Conservation (phyloP, 2,329 filamentous ascomycete genomes). For the Aspergillus novofumigatus region DNA sequence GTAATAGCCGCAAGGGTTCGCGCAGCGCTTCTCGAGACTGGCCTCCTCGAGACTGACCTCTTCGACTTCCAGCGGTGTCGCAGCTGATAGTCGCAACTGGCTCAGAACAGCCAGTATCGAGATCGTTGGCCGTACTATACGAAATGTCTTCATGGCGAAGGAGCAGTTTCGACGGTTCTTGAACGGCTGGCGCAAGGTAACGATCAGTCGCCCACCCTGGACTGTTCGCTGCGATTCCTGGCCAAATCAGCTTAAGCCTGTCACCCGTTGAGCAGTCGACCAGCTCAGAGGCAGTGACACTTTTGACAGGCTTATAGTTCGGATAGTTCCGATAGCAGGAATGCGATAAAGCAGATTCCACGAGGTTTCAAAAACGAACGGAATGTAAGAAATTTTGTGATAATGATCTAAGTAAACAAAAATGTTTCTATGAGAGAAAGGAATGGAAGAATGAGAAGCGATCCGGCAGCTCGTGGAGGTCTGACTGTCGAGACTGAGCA, state of each 20-base stretch:
- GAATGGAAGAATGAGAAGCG: conserved; percentile 2
- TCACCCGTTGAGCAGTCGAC: not conserved
- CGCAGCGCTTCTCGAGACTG: conserved; percentile 37
- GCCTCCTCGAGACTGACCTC: conserved; percentile 16
- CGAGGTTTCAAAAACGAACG: conserved; percentile 1
- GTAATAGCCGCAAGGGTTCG: conserved; percentile 51
- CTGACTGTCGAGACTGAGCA: not conserved
- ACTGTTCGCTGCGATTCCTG: not conserved
- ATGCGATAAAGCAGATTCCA: not conserved
- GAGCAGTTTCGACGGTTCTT: conserved; percentile 2
- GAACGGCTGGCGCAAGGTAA: not conserved
- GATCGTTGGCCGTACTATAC: conserved; percentile 20
- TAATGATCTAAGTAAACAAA: conserved; percentile 1
- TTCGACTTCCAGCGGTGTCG: conserved; percentile 28
- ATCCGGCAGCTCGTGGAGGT: not conserved
- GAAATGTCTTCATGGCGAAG: conserved; percentile 28
- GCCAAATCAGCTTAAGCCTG: not conserved
- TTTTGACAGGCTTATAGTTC: not conserved
- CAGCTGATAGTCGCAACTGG: conserved; percentile 20
- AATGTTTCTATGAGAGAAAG: not conserved
- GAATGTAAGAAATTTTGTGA: conserved; percentile 13
- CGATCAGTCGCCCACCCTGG: not conserved
- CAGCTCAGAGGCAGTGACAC: not conserved
- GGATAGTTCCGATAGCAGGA: conserved; percentile 1
- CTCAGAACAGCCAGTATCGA: conserved; percentile 26